Base-by-base conservation (phyloP, 2,329 filamentous ascomycete genomes). In the Hypoxylon sp. region DNA sequence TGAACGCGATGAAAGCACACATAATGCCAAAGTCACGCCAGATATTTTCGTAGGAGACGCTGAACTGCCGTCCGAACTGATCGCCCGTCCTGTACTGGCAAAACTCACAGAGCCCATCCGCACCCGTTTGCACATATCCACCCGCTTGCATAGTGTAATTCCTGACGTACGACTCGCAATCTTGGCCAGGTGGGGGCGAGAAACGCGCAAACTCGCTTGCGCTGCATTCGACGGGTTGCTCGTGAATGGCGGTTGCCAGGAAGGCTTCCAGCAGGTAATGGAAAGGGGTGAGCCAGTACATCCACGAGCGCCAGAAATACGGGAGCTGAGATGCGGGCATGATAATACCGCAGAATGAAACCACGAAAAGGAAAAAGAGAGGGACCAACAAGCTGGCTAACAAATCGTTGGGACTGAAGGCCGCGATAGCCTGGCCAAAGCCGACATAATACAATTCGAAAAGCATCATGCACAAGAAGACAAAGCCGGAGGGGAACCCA, bases 341-440 rank as follows among this genome's bases (percentile, higher is more conserved):
- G 9, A 92, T 85, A 5, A 92, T 88, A 63, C 91, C 91, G 76
- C 90, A 92, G 83, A 93, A 93, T 8, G 86, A 86, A 22, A 91
- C 84, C 39, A 92, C 85, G 73, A 92, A 92, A 26, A 90, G 85
- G 80, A 92, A 91, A 79, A 92, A 91, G 3, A 91, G 77, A 0
- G 91, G 91, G 0, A 92, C 89, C 0, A 92, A 81, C 0, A 92
- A 79, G 3, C 87, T 90, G 0, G 90, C 90, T 17, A 92, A 83
- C 3, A 91, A 80, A 66, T 90, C 88, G 75, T 92, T 92, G 1
- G 90, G 90, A 1, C 87, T 81, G 67, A 91, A 87, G 0, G 91
- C 82, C 0, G 90, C 91, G 62, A 93, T 91, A 42, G 88, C 67
- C 57, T 76, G 74, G 3, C 74, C 73, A 47, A 74, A 72, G 8